phyloP scores from a whole-genome alignment of 2,329 filamentous ascomycete species.

The Alternaria brassicicola region DNA sequence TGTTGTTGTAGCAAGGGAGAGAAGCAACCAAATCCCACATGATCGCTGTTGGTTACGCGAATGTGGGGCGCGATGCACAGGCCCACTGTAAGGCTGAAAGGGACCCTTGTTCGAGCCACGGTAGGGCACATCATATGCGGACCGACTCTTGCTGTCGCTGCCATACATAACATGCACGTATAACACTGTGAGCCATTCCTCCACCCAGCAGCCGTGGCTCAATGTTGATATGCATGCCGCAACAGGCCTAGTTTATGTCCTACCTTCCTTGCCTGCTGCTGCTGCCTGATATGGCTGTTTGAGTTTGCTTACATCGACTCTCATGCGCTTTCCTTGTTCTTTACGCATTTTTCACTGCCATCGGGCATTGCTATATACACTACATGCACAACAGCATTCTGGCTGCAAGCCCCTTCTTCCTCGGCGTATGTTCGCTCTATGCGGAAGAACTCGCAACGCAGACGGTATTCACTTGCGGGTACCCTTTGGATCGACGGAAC shows the following conservation, averaged over 20 bases:
- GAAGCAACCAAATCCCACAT: conserved; percentile 15
- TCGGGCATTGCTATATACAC: background rate
- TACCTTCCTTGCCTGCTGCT: conserved; percentile 13
- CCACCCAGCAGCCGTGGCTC: background rate
- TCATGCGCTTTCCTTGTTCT: background rate
- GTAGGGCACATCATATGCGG: conserved; percentile 14
- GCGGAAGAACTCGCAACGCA: background rate
- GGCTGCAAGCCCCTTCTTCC: background rate
- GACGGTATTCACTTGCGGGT: background rate
- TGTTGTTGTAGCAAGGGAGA: conserved; percentile 12
- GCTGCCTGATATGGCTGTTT: conserved; percentile 18
- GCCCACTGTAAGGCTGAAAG: conserved; percentile 29
- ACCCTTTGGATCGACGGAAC: background rate
- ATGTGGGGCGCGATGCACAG: conserved; percentile 27
- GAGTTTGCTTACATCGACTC: background rate
- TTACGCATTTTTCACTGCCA: background rate
- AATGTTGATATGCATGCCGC: background rate
- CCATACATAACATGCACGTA: background rate
- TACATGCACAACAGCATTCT: background rate
- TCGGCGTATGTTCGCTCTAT: background rate
- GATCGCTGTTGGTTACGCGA: conserved; percentile 26
- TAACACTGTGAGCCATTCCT: background rate
- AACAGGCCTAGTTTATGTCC: conserved; percentile 2
- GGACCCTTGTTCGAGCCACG: conserved; percentile 9
- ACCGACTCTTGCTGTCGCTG: background rate